Evolutionary conservation across 164 flowering plant species (phyloP).

Genomic region (Hamamelis virginiana): DNA sequence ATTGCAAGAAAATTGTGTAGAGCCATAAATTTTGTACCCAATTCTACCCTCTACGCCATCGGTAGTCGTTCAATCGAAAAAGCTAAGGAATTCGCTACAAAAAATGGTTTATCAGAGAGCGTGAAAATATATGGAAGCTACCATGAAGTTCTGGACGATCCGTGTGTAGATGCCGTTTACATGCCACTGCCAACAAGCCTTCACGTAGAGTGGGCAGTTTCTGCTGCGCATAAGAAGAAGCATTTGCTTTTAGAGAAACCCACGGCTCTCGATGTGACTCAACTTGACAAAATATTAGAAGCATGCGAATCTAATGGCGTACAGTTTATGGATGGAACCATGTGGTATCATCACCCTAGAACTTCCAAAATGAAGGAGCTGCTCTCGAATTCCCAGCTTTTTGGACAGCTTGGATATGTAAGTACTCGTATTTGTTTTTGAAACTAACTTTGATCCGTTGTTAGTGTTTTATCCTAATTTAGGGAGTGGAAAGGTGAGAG

Average conservation of each 20-base stretch:
- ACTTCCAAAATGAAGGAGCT: slow-evolving; percentile 31
- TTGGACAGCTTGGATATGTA: slow-evolving; percentile 31
- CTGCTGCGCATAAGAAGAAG: slow-evolving; percentile 42
- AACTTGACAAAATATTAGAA: slow-evolving; percentile 31
- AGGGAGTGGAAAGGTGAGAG: too few species aligned
- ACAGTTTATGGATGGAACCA: slow-evolving; percentile 57
- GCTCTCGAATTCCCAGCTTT: slow-evolving; percentile 19
- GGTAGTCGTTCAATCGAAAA: slow-evolving; percentile 42
- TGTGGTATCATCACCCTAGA: slow-evolving; percentile 57
- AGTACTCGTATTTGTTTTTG: neutral
- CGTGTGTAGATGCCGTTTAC: slow-evolving; percentile 43
- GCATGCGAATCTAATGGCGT: slow-evolving; percentile 40
- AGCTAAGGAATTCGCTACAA: slow-evolving; percentile 25
- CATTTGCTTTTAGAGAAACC: slow-evolving; percentile 52
- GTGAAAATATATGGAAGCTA: slow-evolving; percentile 40
- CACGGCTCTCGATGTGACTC: slow-evolving; percentile 29
- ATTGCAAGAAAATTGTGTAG: slow-evolving; percentile 39
- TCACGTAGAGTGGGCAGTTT: slow-evolving; percentile 39
- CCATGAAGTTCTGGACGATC: slow-evolving; percentile 33
- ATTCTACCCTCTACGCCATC: slow-evolving; percentile 32
- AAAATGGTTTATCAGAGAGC: slow-evolving; percentile 17
- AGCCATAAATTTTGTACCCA: slow-evolving; percentile 33
- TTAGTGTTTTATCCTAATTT: too few species aligned
- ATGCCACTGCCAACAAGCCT: slow-evolving; percentile 44
- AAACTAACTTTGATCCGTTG: too few species aligned